Base-by-base conservation (phyloP, 2,329 filamentous ascomycete species). In the Sporothrix protearum region DNA sequence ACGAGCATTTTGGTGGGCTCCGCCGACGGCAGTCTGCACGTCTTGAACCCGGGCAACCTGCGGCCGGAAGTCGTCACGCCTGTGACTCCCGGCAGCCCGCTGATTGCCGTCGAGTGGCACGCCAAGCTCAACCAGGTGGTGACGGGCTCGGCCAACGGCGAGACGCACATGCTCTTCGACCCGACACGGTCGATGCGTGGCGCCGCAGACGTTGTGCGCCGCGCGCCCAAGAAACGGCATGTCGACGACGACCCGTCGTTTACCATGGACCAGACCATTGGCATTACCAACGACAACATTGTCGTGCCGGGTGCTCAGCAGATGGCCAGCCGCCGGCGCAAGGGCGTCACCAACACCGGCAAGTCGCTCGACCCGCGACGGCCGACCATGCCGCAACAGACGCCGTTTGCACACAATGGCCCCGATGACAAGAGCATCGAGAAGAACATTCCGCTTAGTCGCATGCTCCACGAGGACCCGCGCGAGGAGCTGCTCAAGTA, bases 381-480 rank as follows among this genome's bases (percentile, higher is more conserved):
- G 73, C 96, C 96, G n/a, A 89, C 96, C 76, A 86, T 96, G 61
- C 95, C 94, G 3, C 86, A 88, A 71, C 87, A 91, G 70, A 98
- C 96, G 10, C 96, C 96, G 0, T 98, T 98, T 79, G 91, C 92
- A 76, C 96, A 96, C 80, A 92, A 86, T 73, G 92, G 96, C 77
- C 94, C 95, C 0, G 94, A 98, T 79, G 92, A 95, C 80, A 91
- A 91, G 77, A 93, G 96, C 79, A 93, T 99, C 73, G 91, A 90
- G 76, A 89, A 95, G 78, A 92, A 92, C 75, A 97, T 98, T 69
- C 93, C 94, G 36, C 86, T 98, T 14, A 95, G 93, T 74, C 90
- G 89, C 74, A 97, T 99, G 93, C 86, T 97, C 64, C 94, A 99
- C 80, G 96, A 99, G 80, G 96, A 99, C 82, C 96, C 96, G 0